Conservation (phyloP, 2,329 filamentous ascomycete genomes). For the Neonectria punicea region DNA sequence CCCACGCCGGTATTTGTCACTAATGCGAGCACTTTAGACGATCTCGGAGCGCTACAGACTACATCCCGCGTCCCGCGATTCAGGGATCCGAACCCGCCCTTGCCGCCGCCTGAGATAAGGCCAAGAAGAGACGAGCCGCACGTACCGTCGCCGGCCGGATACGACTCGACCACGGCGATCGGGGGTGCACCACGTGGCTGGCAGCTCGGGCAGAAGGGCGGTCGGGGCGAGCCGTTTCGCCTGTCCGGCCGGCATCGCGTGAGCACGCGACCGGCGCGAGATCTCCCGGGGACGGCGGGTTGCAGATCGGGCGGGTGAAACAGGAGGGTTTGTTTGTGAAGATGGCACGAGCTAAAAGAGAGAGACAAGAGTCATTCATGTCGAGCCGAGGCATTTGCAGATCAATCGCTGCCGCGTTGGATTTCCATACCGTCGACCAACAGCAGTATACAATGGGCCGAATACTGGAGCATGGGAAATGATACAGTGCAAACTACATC, state of each 20-base stretch:
- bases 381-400: not conserved
- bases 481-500: not conserved
- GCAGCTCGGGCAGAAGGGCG: conserved; percentile 59
- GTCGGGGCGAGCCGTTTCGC: conserved; percentile 63
- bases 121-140: conserved; percentile 8
- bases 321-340: conserved; percentile 21
- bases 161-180: conserved; percentile 55
- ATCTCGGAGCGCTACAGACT: conserved; percentile 59
- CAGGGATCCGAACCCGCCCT: conserved; percentile 50
- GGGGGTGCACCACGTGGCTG: conserved; percentile 62
- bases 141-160: conserved; percentile 44
- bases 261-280: conserved; percentile 41
- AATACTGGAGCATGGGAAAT: no score
- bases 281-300: conserved; percentile 51
- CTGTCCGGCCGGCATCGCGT: conserved; percentile 57
- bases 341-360: not conserved
- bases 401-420: not conserved
- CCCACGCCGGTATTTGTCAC: conserved; percentile 56
- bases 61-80: conserved; percentile 50
- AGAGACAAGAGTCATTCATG: not conserved
- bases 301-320: conserved; percentile 54
- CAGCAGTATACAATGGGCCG: not conserved
- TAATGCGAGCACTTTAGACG: conserved; percentile 58
- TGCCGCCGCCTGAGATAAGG: conserved; percentile 27
- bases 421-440: not conserved